phyloP scores from a whole-genome alignment of 1,139 yeast species.

The Debaryomyces sp. region DNA sequence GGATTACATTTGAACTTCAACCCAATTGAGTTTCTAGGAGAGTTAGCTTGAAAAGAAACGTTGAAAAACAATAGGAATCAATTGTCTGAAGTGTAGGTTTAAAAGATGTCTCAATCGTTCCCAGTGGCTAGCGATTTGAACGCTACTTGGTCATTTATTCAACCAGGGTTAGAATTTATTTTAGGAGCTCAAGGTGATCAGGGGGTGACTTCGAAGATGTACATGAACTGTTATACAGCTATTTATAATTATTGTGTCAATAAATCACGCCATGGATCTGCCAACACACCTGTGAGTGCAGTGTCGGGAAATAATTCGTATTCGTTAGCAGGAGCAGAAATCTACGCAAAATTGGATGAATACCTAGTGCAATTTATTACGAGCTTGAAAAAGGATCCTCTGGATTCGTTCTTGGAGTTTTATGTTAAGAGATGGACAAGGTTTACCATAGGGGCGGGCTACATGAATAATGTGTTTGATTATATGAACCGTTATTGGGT shows the following conservation, averaged over 20 bases:
- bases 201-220: slow-evolving; percentile 71
- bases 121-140: slow-evolving; percentile 53
- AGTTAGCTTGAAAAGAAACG: background rate
- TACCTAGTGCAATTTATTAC: slow-evolving; percentile 68
- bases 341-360: slow-evolving; percentile 69
- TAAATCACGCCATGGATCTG: slow-evolving; percentile 53
- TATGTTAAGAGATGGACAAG: slow-evolving; percentile 90
- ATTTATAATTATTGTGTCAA: slow-evolving; percentile 93
- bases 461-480: slow-evolving; percentile 90
- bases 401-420: slow-evolving; percentile 77
- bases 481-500: slow-evolving; percentile 98
- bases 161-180: slow-evolving; percentile 71
- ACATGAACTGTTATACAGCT: slow-evolving; percentile 77
- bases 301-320: slow-evolving; percentile 35
- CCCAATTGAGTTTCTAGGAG: slow-evolving; percentile 5
- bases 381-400: slow-evolving; percentile 49
- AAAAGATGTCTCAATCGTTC: slow-evolving; percentile 16
- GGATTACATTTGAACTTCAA: background rate
- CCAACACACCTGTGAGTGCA: slow-evolving; percentile 14
- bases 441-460: slow-evolving; percentile 88
- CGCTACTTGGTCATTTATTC: slow-evolving; percentile 76
- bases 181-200: slow-evolving; percentile 67
- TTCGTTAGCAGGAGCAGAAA: slow-evolving; percentile 81
- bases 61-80: slow-evolving; percentile 2
- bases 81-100: background rate